phyloP scores from a whole-genome alignment of 768 basidiomycete genomes.

The Tulasnella calospora region DNA sequence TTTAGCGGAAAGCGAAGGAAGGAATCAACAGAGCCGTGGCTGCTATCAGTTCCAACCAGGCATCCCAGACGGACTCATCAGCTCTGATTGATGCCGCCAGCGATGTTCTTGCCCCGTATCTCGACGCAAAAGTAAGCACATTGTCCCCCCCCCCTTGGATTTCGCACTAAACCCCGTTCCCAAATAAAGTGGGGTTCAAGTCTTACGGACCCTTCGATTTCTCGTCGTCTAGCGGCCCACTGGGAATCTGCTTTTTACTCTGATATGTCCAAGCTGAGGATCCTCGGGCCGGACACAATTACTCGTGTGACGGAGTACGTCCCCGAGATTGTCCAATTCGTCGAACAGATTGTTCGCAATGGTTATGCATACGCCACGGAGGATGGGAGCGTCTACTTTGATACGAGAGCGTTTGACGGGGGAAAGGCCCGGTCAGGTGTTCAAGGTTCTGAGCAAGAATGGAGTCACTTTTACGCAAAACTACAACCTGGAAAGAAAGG shows the following conservation, averaged over 20 bases:
- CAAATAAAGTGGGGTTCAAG: constrained; percentile 60
- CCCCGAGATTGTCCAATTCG: constrained; percentile 87
- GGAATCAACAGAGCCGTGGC: constrained; percentile 41
- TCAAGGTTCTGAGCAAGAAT: constrained; percentile 32
- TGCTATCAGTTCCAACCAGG: constrained; percentile 42
- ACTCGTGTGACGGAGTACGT: constrained; percentile 97
- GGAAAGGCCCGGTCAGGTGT: constrained; percentile 39
- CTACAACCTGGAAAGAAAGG: constrained; percentile 95
- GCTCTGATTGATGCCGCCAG: constrained; percentile 65
- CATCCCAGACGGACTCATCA: constrained; percentile 45
- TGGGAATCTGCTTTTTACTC: constrained; percentile 90
- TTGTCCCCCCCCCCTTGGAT: neutral
- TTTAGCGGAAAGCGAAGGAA: constrained; percentile 14
- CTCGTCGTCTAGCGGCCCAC: constrained; percentile 70
- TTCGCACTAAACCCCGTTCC: neutral
- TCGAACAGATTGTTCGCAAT: constrained; percentile 76
- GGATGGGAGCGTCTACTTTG: constrained; percentile 89
- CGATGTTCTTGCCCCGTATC: constrained; percentile 65
- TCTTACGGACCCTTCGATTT: constrained; percentile 82
- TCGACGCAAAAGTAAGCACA: constrained; percentile 66
- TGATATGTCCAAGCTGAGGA: constrained; percentile 85
- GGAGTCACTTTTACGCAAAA: constrained; percentile 81
- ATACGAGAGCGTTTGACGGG: constrained; percentile 75
- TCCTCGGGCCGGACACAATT: constrained; percentile 81
- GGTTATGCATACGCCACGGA: constrained; percentile 68